These are phyloP conservation scores for Nakazawaea wickerhamii DNA, from an alignment of 805 yeast genomes.

Conservation along the genomic window DNA sequence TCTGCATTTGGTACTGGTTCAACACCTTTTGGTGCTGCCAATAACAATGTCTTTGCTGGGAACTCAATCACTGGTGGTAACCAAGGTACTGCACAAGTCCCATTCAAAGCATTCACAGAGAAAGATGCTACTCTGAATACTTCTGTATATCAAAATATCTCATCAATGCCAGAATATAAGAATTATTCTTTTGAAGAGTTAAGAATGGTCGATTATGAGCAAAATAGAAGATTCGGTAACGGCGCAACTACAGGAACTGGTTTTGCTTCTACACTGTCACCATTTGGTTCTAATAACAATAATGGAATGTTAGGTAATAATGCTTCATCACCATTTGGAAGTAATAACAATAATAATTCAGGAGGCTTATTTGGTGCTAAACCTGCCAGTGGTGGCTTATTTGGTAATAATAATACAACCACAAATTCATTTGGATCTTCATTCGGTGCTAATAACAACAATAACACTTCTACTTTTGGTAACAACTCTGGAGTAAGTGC, in stretches of 20 bases:
- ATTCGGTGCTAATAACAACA: conserved; percentile 24
- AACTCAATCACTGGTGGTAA: conserved; percentile 29
- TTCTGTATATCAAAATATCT: conserved; percentile 65
- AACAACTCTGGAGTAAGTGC: conserved; percentile 14
- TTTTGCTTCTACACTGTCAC: neutral
- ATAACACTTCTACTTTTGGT: conserved; percentile 18
- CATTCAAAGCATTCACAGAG: conserved; percentile 66
- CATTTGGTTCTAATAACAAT: conserved; percentile 16
- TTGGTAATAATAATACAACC: conserved; percentile 25
- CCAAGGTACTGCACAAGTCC: conserved; percentile 68
- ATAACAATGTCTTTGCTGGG: conserved; percentile 26
- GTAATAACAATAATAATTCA: conserved; percentile 24
- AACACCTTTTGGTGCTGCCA: conserved; percentile 21
- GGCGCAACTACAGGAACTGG: conserved; percentile 25
- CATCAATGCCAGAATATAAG: conserved; percentile 87
- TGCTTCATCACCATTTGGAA: conserved; percentile 19
- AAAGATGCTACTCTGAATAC: conserved; percentile 59
- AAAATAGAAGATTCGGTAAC: conserved; percentile 58
- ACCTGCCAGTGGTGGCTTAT: conserved; percentile 24
- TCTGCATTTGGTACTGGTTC: conserved; percentile 24
- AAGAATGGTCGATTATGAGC: conserved; percentile 82
- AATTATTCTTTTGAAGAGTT: conserved; percentile 82
- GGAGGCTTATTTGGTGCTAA: conserved; percentile 39
- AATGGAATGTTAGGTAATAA: conserved; percentile 25
- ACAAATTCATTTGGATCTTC: conserved; percentile 23